These are phyloP conservation scores for Colletotrichum tropicicola DNA, from an alignment of 2,329 filamentous ascomycete genomes.

Conservation along the genomic window DNA sequence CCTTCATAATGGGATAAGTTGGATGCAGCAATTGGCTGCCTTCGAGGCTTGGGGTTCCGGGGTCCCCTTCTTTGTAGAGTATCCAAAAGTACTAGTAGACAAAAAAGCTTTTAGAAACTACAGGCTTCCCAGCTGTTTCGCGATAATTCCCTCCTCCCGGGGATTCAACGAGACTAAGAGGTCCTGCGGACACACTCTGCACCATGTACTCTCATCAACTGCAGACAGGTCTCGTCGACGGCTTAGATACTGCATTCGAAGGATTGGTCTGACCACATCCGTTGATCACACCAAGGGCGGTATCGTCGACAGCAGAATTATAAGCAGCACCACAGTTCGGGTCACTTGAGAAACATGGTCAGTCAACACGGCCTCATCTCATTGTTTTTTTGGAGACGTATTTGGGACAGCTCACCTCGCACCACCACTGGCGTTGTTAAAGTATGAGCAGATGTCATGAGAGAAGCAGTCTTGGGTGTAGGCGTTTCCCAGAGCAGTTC, in stretches of 20 bases:
- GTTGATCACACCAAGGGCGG: conserved; percentile 41
- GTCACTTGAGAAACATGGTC: conserved; percentile 43
- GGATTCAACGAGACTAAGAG: too few species aligned
- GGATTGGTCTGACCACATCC: conserved; percentile 49
- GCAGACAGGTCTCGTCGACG: conserved; percentile 39
- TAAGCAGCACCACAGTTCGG: conserved; percentile 56
- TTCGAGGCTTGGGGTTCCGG: too few species aligned
- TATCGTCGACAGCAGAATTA: conserved; percentile 53
- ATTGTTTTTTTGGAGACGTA: too few species aligned
- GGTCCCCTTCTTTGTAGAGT: too few species aligned
- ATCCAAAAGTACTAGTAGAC: too few species aligned
- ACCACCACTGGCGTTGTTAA: conserved; percentile 56
- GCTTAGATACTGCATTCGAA: conserved; percentile 35
- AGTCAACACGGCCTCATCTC: too few species aligned
- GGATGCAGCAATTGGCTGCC: too few species aligned
- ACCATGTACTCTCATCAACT: background rate
- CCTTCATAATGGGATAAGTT: too few species aligned
- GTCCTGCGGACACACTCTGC: background rate
- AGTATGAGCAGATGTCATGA: conserved; percentile 61
- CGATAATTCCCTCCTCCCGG: too few species aligned
- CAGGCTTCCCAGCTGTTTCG: too few species aligned
- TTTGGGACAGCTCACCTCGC: conserved; percentile 44
- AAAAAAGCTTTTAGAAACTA: too few species aligned
- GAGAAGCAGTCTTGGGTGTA: conserved; percentile 61
- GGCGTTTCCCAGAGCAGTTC: conserved; percentile 52